Conservation (phyloP, 2,329 filamentous ascomycete species). For the Clonostachys solani region DNA sequence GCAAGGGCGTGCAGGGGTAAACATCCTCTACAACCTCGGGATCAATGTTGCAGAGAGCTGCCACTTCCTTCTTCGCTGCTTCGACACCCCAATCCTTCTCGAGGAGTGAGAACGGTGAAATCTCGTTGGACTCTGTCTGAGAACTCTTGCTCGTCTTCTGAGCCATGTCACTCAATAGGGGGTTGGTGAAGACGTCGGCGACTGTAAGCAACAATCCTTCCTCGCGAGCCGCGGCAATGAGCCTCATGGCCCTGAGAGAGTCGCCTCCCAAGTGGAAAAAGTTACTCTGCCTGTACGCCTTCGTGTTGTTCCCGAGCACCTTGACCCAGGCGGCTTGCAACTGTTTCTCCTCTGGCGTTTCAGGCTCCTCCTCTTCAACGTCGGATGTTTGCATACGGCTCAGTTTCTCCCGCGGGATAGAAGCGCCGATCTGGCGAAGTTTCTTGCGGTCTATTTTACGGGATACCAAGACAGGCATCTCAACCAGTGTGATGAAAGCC, state of each 20-base stretch:
- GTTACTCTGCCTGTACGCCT: slow-evolving; percentile 30
- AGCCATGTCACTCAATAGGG: slow-evolving; percentile 38
- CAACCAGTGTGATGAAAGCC: slow-evolving; percentile 35
- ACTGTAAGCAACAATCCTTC: slow-evolving; percentile 35
- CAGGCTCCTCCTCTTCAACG: slow-evolving; percentile 23
- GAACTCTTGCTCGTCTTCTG: slow-evolving; percentile 13
- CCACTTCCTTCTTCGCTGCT: slow-evolving; percentile 27
- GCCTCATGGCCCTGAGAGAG: slow-evolving; percentile 46
- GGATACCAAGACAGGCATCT: slow-evolving; percentile 42
- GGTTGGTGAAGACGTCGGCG: slow-evolving; percentile 38
- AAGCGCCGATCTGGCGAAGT: slow-evolving; percentile 36
- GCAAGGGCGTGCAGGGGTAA: slow-evolving; percentile 49
- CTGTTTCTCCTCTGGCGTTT: slow-evolving; percentile 29
- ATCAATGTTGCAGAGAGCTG: slow-evolving; percentile 31
- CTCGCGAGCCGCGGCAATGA: slow-evolving; percentile 36
- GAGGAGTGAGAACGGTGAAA: slow-evolving; percentile 34
- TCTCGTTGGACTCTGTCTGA: slow-evolving; percentile 13
- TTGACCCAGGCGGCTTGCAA: slow-evolving; percentile 29
- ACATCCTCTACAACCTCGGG: slow-evolving; percentile 37
- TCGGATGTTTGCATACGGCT: slow-evolving; percentile 16
- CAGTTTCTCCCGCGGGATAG: slow-evolving; percentile 33
- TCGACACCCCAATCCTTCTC: slow-evolving; percentile 22
- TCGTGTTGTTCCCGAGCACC: slow-evolving; percentile 25
- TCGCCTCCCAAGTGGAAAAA: slow-evolving; percentile 47
- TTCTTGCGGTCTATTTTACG: slow-evolving; percentile 45